Evolutionary conservation across 257 asterid genomes (phyloP).

Genomic region (Ajuga chamaepitys): DNA sequence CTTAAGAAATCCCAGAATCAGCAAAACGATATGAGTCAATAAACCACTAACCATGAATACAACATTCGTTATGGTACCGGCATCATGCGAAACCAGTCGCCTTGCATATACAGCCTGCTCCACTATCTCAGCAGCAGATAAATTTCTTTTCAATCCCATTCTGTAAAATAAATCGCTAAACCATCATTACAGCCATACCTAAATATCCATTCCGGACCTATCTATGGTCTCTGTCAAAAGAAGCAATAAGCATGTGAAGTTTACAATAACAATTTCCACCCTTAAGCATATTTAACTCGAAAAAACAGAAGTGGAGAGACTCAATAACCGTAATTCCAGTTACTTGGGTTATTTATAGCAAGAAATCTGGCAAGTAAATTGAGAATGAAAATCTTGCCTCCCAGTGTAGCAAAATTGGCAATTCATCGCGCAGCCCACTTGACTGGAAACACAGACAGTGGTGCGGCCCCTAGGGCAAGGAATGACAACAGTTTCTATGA

Average conservation of each 20-base stretch:
- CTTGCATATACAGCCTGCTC: constrained; percentile 96
- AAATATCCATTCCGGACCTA: background rate
- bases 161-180: constrained; percentile 36
- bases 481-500: constrained; percentile 89
- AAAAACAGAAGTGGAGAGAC: background rate
- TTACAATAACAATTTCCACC: background rate
- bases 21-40: background rate
- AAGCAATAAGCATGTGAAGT: background rate
- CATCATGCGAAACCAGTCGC: constrained; percentile 67
- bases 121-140: constrained; percentile 88
- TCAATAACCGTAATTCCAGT: background rate
- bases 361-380: background rate
- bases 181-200: background rate
- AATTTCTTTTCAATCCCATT: constrained; percentile 88
- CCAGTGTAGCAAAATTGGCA: constrained; percentile 99
- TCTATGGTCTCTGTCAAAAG: background rate
- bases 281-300: constrained; percentile 2
- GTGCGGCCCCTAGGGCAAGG: constrained; percentile 86
- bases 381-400: constrained; percentile 40
- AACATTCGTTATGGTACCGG: constrained; percentile 72
- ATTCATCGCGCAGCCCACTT: constrained; percentile 97
- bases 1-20: background rate
- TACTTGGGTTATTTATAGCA: too few species aligned
- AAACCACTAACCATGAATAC: constrained; percentile 74
- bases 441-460: constrained; percentile 97